Conservation (phyloP, 139 green algal genomes). For the Chlorella sp. region DNA sequence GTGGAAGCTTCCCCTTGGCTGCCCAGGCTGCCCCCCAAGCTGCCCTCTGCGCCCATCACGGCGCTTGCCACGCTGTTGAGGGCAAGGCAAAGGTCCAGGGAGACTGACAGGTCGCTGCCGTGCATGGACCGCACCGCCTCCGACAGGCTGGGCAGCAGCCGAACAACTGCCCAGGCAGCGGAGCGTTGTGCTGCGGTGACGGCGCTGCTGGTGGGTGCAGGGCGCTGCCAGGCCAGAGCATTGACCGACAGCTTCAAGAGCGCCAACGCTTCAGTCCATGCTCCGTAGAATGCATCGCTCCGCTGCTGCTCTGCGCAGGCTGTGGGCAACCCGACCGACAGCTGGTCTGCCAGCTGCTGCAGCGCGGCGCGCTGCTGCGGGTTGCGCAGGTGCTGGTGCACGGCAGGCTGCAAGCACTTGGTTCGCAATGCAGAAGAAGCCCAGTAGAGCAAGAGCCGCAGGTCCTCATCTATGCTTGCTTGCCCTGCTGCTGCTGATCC, state of each 20-base stretch:
- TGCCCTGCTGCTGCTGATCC: too few species aligned
- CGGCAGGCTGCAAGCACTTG: not conserved
- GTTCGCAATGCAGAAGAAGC: not conserved
- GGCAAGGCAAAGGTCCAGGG: not conserved
- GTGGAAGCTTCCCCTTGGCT: not conserved
- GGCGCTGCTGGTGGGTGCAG: not conserved
- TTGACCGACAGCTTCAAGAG: not conserved
- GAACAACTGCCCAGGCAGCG: not conserved
- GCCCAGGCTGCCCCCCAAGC: not conserved
- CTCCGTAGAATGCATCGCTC: too few species aligned
- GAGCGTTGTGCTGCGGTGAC: not conserved
- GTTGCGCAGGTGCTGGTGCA: not conserved
- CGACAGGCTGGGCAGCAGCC: not conserved
- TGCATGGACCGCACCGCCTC: not conserved
- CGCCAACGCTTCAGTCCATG: not conserved
- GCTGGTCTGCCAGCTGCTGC: not conserved
- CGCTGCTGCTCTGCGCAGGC: not conserved
- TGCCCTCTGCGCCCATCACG: not conserved
- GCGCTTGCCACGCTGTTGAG: not conserved
- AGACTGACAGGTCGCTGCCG: not conserved
- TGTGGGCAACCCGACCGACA: not conserved
- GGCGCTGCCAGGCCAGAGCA: not conserved
- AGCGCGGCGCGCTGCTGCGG: not conserved
- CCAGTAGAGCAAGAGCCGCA: not conserved
- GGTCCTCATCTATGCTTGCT: not conserved